These are phyloP conservation scores for Fusarium siculi DNA, from an alignment of 2,329 filamentous ascomycete species.

Conservation along the genomic window DNA sequence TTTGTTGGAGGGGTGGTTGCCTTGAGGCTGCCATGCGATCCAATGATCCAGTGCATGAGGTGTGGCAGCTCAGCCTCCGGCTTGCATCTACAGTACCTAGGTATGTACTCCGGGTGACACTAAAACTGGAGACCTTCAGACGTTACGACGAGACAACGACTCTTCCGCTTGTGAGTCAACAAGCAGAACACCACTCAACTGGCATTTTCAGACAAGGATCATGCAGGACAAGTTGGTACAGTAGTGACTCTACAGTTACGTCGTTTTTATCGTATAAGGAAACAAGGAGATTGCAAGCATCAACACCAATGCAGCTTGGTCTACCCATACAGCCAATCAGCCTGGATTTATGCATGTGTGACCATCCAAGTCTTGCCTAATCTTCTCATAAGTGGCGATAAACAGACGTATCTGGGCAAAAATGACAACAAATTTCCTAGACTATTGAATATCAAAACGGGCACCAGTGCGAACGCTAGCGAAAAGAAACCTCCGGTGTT, in stretches of 20 bases:
- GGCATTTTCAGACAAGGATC: not conserved
- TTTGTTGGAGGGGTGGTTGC: slow-evolving; percentile 21
- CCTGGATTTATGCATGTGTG: not conserved
- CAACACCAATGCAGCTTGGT: not conserved
- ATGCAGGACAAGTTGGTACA: not conserved
- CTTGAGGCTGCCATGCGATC: slow-evolving; percentile 31
- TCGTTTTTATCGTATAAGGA: not conserved
- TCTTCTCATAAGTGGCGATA: not conserved
- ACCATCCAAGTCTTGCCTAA: not conserved
- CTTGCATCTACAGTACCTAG: not conserved
- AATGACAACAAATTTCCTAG: not conserved
- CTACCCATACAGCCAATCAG: not conserved
- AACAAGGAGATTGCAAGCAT: not conserved
- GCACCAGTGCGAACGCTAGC: not conserved
- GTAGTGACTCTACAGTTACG: not conserved
- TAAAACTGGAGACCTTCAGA: not conserved
- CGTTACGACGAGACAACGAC: not conserved
- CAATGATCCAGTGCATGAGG: not conserved
- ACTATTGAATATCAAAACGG: not conserved
- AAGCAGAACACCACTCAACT: not conserved
- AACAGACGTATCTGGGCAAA: not conserved
- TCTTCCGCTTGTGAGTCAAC: not conserved
- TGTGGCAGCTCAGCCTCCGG: slow-evolving; percentile 3
- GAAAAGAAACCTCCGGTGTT: not conserved
- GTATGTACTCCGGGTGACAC: not conserved